A percentile compares a stretch with the other conserved stretches of the same genome.
Evolutionary conservation across 768 basidiomycete genomes (phyloP).

Genomic region (Serendipita indica): DNA sequence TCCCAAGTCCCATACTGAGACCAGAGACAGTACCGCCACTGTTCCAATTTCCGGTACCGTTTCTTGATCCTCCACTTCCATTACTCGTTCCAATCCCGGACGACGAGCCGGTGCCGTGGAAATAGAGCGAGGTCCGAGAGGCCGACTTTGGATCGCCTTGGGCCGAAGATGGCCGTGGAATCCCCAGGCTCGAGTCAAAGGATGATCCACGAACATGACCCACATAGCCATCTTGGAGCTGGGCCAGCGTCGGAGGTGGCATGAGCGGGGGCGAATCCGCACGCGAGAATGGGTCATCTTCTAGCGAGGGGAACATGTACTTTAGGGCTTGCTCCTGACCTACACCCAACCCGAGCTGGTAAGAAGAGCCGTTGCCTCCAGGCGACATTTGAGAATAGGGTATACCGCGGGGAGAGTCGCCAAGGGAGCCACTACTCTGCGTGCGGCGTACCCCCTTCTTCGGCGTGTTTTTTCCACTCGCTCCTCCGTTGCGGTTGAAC

Average conservation of each 20-base stretch:
- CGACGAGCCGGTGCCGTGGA: not conserved
- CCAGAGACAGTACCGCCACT: not conserved
- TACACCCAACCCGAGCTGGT: not conserved
- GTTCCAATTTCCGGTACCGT: not conserved
- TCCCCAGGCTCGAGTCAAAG: not conserved
- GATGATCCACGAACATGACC: not conserved
- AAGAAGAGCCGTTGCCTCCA: conserved; percentile 6
- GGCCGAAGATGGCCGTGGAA: not conserved
- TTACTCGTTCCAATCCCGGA: not conserved
- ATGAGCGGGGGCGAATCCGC: not conserved
- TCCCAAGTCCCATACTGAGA: not conserved
- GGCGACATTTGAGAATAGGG: conserved; percentile 11
- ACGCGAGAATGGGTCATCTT: conserved; percentile 6
- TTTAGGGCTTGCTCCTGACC: not conserved
- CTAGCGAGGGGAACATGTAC: conserved; percentile 3
- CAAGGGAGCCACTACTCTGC: conserved; percentile 57
- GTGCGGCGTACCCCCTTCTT: conserved; percentile 36
- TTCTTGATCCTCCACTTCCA: not conserved
- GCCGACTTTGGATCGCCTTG: not conserved
- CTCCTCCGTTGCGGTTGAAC: conserved; percentile 1
- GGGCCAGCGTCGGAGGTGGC: not conserved
- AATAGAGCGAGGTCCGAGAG: conserved; percentile 1
- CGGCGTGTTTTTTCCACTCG: not conserved
- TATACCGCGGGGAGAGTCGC: conserved; percentile 29
- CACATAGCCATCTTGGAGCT: not conserved